Base-by-base conservation (phyloP, 2,329 filamentous ascomycete species). In the Penicillium sp. region DNA sequence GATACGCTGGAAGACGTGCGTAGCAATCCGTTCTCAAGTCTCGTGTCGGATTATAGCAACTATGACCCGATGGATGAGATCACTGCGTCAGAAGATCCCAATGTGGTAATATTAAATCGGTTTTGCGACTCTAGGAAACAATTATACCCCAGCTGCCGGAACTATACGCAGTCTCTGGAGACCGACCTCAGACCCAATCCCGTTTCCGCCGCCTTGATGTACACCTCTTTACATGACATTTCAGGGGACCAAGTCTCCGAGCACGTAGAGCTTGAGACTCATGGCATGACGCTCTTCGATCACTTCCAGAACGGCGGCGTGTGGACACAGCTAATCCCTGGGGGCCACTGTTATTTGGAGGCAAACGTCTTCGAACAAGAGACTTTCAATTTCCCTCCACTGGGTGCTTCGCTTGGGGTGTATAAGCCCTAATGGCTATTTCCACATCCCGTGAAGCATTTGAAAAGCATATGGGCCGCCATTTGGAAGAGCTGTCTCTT, bases 311-410 rank as follows among this genome's bases (percentile, higher is more conserved):
- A 75, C 49, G 74, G 23, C 23, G 23, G 76, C 5, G 77, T 80
- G 15, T 80, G 77, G 77, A 74, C 69, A 54, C 78, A 81, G 63
- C 64, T 81, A 26, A 73, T 79, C n/a, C 69, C 73, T 19, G 29
- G 56, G 3, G 67, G 56, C 60, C 67, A 68, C 45, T 63, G 68
- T 48, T 62, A 69, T 47, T 69, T 79, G 48, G 76, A 74, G 60
- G 74, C 75, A 17, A 78, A 80, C 55, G 71, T 82, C 38, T 78
- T 84, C 57, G 81, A 83, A 64, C 67, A 72, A 26, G 77, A 85
- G 69, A 82, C 84, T 31, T 73, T 72, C 38, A 77, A 69, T 23
- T 86, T 85, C 67, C 79, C 79, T 68, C 84, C 84, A 35, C 83
- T 85, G 74, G 70, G 82, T 58, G 56, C 15, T 31, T 31, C 54